A percentile compares a stretch with the other conserved stretches of the same genome.
phyloP scores from a whole-genome alignment of 2,329 filamentous ascomycete species.

The Exophiala sp. region DNA sequence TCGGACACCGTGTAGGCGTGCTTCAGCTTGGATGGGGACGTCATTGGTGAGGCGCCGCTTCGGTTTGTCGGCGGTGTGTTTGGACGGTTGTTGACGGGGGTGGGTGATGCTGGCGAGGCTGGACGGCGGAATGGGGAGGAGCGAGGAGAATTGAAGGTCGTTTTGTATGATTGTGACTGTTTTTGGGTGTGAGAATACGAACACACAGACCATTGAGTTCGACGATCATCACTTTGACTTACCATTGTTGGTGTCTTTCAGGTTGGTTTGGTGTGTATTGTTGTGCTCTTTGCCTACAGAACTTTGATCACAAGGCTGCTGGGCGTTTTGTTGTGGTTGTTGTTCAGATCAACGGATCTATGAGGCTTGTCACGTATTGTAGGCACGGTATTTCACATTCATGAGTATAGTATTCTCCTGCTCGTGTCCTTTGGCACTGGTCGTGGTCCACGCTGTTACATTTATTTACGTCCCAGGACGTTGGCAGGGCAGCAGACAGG shows the following conservation, averaged over 20 bases:
- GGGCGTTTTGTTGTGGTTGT: too few species aligned
- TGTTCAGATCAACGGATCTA: too few species aligned
- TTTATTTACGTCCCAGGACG: neutral
- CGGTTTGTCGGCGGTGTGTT: conserved; percentile 46
- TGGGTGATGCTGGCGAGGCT: conserved; percentile 61
- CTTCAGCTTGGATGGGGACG: conserved; percentile 47
- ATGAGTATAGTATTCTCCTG: neutral
- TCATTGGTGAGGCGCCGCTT: conserved; percentile 39
- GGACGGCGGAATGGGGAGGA: conserved; percentile 66
- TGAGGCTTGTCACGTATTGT: too few species aligned
- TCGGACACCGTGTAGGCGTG: conserved; percentile 45
- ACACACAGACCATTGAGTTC: neutral
- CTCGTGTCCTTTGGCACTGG: neutral
- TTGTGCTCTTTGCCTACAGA: too few species aligned
- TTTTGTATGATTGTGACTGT: conserved; percentile 21
- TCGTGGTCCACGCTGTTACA: neutral
- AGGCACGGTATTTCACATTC: too few species aligned
- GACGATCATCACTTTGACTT: neutral
- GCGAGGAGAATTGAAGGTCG: conserved; percentile 62
- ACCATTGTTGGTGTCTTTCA: conserved; percentile 12
- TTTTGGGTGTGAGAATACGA: conserved; percentile 5
- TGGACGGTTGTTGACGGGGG: conserved; percentile 49
- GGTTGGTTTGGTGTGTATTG: conserved; percentile 1
- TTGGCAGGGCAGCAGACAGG: conserved; percentile 6
- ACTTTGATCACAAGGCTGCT: too few species aligned